These are phyloP conservation scores for Yarrowia porcina DNA, from an alignment of 805 yeast genomes.

Conservation along the genomic window DNA sequence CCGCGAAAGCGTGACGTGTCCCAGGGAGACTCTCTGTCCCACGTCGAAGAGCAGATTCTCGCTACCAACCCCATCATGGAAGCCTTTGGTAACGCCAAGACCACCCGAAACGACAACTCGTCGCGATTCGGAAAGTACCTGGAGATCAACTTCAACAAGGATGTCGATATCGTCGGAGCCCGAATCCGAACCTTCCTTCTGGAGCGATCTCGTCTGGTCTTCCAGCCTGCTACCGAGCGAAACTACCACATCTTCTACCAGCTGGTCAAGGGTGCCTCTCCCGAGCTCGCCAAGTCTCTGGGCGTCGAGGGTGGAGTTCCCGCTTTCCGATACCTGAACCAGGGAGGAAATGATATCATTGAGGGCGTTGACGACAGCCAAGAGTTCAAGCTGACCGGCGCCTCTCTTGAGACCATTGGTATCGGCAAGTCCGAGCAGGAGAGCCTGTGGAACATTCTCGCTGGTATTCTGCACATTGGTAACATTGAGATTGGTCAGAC, in stretches of 20 bases:
- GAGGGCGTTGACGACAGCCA: conserved; percentile 75
- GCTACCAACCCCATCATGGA: conserved; percentile 98
- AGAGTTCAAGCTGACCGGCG: conserved; percentile 72
- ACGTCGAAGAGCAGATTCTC: conserved; percentile 87
- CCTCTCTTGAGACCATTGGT: conserved; percentile 78
- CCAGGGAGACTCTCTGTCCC: conserved; percentile 64
- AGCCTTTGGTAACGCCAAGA: conserved; percentile 97
- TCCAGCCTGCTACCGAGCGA: conserved; percentile 87
- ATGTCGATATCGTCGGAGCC: conserved; percentile 86
- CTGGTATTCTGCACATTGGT: conserved; percentile 90
- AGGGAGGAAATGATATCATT: conserved; percentile 73
- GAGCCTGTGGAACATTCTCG: conserved; percentile 71
- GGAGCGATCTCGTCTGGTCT: conserved; percentile 91
- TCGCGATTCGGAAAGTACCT: conserved; percentile 96
- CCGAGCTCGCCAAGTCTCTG: conserved; percentile 39
- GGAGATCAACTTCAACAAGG: conserved; percentile 77
- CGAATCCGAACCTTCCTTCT: conserved; percentile 86
- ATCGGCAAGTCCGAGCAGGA: conserved; percentile 56
- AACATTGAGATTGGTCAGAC: conserved; percentile 84
- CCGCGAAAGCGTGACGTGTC: conserved; percentile 32
- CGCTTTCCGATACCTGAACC: conserved; percentile 79
- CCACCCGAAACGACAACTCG: conserved; percentile 95
- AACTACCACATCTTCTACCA: conserved; percentile 96
- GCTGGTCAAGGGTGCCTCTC: conserved; percentile 63
- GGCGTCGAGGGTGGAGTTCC: conserved; percentile 59